Base-by-base conservation (phyloP, 2,329 filamentous ascomycete species). In the Ceratocystis harringtonii region DNA sequence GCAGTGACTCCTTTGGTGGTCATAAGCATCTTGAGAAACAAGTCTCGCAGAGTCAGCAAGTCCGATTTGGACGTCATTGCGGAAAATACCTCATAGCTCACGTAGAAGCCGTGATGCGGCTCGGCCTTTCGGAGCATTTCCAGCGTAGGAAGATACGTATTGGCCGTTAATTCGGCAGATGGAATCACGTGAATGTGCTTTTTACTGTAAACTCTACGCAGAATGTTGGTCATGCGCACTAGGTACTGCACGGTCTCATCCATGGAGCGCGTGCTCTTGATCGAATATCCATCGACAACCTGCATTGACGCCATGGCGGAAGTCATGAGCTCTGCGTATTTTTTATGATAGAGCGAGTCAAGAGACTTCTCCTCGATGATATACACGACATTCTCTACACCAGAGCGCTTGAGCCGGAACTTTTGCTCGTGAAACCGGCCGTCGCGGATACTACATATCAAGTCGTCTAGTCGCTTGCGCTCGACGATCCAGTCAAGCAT, bases 11-110 rank as follows among this genome's bases (percentile, higher is more conserved):
- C 87, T 65, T 81, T 81, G 1, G 83, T 89, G 68, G 87, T 90
- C 88, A 94, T 91, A 61, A 94, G 79, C 88, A 94, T 92, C 74
- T 92, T 92, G 30, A 94, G 76, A 70, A 84, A 92, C 0, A 92
- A 74, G 70, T 94, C 89, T 65, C 87, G 79, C 8, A 92, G 76
- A 0, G 88, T 89, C 70, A 90, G 81, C 67, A 81, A 81, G 63
- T 89, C 86, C 0, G 87, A 89, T 73, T 94, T 94, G 7, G 86
- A 89, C 0, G 84, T 84, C 57, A 92, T 75, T 0, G 84, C 84
- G 0, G 85, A 83, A 72, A 92, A 92, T 0, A 86, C 86, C 0
- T 80, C 76, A 70, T 90, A 91, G 10, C 81, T 89, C 67, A 90
- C 81, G 70, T 86, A 80, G 71, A 84, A 84, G 2, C 78, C 78